phyloP scores from a whole-genome alignment of 1,139 yeast species.

The Suhomyces kunorum region DNA sequence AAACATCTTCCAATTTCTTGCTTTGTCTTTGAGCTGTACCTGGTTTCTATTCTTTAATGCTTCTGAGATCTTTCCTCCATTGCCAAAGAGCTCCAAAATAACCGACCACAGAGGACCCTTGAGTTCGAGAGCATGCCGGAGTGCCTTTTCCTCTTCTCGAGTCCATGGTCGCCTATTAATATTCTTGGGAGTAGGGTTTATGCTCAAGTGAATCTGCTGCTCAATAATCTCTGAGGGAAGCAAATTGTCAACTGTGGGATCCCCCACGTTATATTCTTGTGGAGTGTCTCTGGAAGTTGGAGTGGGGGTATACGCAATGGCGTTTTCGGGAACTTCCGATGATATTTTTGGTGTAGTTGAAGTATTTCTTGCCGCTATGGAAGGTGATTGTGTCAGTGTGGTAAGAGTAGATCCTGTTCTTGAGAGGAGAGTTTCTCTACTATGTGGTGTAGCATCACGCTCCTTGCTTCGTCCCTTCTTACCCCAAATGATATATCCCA shows the following conservation, averaged over 20 bases:
- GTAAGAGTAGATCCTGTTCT: conserved; percentile 1
- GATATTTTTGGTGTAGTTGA: neutral
- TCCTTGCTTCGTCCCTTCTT: conserved; percentile 46
- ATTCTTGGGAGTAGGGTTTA: conserved; percentile 34
- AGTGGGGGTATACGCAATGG: neutral
- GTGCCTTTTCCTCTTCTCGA: conserved; percentile 81
- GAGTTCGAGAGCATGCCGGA: conserved; percentile 75
- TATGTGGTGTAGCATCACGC: conserved; percentile 26
- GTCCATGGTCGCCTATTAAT: conserved; percentile 76
- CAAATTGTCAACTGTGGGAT: conserved; percentile 27
- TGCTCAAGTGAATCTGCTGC: conserved; percentile 44
- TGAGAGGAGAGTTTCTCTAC: conserved; percentile 24
- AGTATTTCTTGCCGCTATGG: conserved; percentile 1
- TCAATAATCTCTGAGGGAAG: conserved; percentile 52
- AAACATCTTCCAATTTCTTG: conserved; percentile 90
- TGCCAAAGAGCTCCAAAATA: conserved; percentile 83
- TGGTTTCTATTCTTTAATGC: conserved; percentile 82
- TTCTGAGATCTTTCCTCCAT: conserved; percentile 87
- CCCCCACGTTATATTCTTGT: neutral
- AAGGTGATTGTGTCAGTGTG: neutral
- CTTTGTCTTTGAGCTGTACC: conserved; percentile 92
- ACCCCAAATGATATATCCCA: conserved; percentile 73
- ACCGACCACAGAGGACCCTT: conserved; percentile 95
- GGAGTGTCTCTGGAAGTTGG: neutral
- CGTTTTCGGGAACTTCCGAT: neutral